phyloP scores from a whole-genome alignment of 2,329 filamentous ascomycete genomes.

The Talaromyces amestolkiae region DNA sequence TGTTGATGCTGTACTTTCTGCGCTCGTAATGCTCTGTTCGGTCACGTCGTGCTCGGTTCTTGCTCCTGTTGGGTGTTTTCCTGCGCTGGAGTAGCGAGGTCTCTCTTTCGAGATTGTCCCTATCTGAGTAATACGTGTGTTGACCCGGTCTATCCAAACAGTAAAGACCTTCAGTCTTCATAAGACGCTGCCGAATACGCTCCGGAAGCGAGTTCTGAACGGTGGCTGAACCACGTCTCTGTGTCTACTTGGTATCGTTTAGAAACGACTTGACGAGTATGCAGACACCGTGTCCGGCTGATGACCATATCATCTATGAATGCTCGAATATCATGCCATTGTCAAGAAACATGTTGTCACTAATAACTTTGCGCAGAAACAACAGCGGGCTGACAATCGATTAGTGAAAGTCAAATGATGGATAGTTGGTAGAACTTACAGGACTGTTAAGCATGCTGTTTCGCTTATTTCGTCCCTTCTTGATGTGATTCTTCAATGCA shows the following conservation, averaged over 20 bases:
- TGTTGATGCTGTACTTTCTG: background rate
- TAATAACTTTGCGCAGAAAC: conserved; percentile 48
- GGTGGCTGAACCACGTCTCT: background rate
- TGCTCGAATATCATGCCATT: conserved; percentile 14
- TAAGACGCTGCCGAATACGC: background rate
- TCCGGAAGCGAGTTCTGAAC: background rate
- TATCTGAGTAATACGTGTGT: background rate
- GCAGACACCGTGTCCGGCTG: conserved; percentile 1
- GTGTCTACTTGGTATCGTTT: background rate
- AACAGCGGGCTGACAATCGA: conserved; percentile 38
- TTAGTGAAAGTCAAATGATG: conserved; percentile 15
- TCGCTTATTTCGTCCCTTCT: conserved; percentile 92
- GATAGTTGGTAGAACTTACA: conserved; percentile 58
- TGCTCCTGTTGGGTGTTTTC: background rate
- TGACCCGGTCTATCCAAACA: background rate
- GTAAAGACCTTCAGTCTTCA: background rate
- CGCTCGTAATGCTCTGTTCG: background rate
- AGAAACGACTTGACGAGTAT: background rate
- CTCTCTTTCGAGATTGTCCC: background rate
- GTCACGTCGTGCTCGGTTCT: background rate
- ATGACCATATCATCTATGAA: conserved; percentile 3
- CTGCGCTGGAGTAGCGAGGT: background rate
- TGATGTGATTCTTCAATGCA: conserved; percentile 96
- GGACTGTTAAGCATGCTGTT: conserved; percentile 96
- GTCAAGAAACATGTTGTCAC: conserved; percentile 10